A percentile compares a stretch with the other conserved stretches of the same genome.
Evolutionary conservation across 108 stramenopile species (phyloP).

Genomic region (Skeletonema grethae): DNA sequence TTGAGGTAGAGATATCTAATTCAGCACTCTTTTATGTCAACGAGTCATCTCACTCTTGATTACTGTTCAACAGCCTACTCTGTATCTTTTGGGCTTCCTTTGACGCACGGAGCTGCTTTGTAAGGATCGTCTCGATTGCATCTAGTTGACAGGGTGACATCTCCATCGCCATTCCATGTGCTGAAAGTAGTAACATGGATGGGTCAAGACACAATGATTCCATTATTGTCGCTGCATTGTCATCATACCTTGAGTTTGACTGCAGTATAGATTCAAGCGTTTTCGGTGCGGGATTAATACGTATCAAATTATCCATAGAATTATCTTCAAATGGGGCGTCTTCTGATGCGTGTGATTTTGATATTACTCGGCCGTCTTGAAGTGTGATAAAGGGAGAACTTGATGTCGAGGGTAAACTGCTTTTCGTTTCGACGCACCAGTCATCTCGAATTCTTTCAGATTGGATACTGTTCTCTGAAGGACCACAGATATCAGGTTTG

Average conservation of each 20-base stretch:
- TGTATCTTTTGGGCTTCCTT: constrained; percentile 61
- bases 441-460: constrained; percentile 4
- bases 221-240: constrained; percentile 47
- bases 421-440: constrained; percentile 2
- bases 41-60: background rate
- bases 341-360: constrained; percentile 18
- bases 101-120: constrained; percentile 57
- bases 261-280: constrained; percentile 34
- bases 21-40: no score
- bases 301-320: background rate
- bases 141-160: constrained; percentile 78
- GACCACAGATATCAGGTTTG: background rate
- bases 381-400: constrained; percentile 40
- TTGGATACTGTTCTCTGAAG: background rate
- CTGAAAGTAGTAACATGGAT: constrained; percentile 62
- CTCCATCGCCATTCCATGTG: constrained; percentile 74
- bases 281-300: constrained; percentile 36
- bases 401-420: background rate
- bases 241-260: constrained; percentile 2
- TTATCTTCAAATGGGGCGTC: constrained; percentile 29
- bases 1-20: background rate
- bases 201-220: constrained; percentile 76
- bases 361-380: constrained; percentile 41
- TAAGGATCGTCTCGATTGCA: constrained; percentile 57
- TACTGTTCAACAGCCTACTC: constrained; percentile 31